Evolutionary conservation across 2,329 filamentous ascomycete species (phyloP).

Genomic region (Penicillium sp.): DNA sequence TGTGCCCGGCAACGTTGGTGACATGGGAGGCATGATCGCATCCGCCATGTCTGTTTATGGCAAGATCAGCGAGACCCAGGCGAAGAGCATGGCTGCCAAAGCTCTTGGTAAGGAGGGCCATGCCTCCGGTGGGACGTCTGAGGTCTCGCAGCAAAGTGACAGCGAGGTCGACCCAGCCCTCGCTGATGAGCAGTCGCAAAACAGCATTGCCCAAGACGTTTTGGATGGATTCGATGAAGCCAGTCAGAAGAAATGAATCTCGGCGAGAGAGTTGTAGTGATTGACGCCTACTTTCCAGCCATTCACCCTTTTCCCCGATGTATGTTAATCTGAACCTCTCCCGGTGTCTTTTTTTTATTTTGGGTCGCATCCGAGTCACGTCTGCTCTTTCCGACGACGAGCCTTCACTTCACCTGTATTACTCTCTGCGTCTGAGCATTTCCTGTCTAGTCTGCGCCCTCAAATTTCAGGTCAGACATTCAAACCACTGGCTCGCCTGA

Average conservation of each 20-base stretch:
- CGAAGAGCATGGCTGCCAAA: slow-evolving; percentile 52
- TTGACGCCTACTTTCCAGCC: background rate
- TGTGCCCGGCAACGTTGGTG: slow-evolving; percentile 92
- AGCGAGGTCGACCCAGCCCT: slow-evolving; percentile 12
- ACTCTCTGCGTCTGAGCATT: slow-evolving; percentile 3
- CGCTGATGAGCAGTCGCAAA: slow-evolving; percentile 14
- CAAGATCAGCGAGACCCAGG: slow-evolving; percentile 79
- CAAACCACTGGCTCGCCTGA: too few species aligned
- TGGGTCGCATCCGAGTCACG: background rate
- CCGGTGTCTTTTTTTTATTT: background rate
- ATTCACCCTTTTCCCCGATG: slow-evolving; percentile 2
- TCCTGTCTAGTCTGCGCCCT: slow-evolving; percentile 1
- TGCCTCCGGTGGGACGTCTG: slow-evolving; percentile 8
- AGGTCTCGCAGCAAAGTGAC: slow-evolving; percentile 19
- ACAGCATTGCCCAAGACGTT: slow-evolving; percentile 44
- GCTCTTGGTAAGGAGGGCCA: slow-evolving; percentile 22
- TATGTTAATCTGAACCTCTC: slow-evolving; percentile 2
- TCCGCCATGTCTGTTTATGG: slow-evolving; percentile 93
- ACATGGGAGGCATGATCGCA: slow-evolving; percentile 94
- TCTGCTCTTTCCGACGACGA: background rate
- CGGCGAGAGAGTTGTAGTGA: slow-evolving; percentile 6
- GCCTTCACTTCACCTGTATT: slow-evolving; percentile 1
- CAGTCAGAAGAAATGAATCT: slow-evolving; percentile 24
- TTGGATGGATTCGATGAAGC: slow-evolving; percentile 45
- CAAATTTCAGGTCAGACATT: background rate